Base-by-base conservation (phyloP, 768 basidiomycete genomes). In the Agaricus blazei region DNA sequence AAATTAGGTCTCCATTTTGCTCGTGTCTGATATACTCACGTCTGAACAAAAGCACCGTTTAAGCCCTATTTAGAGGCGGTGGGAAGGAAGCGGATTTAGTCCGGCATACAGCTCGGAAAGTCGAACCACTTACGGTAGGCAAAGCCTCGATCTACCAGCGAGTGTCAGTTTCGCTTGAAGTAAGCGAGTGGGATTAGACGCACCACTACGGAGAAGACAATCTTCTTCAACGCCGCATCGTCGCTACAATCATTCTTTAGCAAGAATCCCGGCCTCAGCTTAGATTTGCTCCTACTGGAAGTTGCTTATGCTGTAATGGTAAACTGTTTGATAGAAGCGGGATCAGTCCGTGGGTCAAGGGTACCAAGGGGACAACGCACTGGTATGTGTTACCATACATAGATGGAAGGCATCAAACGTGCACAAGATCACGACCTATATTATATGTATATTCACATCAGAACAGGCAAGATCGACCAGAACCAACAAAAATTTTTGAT, bases 41-140 rank as follows among this genome's bases (percentile, higher is more conserved):
- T 72, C 67, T 84, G 83, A 5, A 83, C 82, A 23, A 81, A 64
- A 41, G 74, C 67, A 4, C 74, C 78, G 11, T 78, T 81, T 19
- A 80, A 60, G 3, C 77, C 81, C 76, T 82, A 63, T 36, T 57
- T 59, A 9, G 0, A 15, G 43, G 24, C 15, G 3, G 53, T 26
- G 2, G 9, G 36, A 14, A 23, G 12, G 27, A 29, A 28, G 46
- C 29, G 46, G 46, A 29, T n/a, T 47, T 47, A 52, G 15, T 40
- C n/a, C n/a, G 15, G 5, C n/a, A 3, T n/a, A 26, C 1, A 11
- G 4, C 38, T 23, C 1, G 15, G 23, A 23, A 40, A 14, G 11
- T 34, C 34, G 2, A n/a, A 6, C 27, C 15, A 63, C 72, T 7
- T 60, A 80, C 78, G 34, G 75, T 76, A 38, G 76, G 75, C 9